These are phyloP conservation scores for Phalaenopsis hybrid DNA, from an alignment of 116 monocot species.

Conservation along the genomic window DNA sequence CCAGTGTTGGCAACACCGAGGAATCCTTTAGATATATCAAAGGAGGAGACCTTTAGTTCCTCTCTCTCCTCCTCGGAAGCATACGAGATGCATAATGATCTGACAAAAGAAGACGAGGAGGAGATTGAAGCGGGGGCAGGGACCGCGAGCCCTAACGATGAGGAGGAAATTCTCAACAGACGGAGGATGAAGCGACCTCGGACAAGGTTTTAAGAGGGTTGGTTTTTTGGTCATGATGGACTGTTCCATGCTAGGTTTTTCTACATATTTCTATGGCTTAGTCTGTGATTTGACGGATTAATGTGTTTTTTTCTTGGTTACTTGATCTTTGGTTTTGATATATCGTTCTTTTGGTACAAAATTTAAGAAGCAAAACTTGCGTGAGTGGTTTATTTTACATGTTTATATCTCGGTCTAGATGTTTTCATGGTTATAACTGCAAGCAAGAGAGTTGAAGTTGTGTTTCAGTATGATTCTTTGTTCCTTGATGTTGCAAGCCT, in stretches of 20 bases:
- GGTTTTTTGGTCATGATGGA: not conserved
- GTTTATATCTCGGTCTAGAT: not conserved
- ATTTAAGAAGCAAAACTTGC: not conserved
- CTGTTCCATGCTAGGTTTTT: not conserved
- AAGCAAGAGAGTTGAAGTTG: not conserved
- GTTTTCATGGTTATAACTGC: not conserved
- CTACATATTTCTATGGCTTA: not conserved
- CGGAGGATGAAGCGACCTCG: slow-evolving; percentile 50
- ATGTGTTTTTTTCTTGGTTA: not conserved
- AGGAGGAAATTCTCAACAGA: slow-evolving; percentile 17
- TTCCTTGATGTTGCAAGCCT: not conserved
- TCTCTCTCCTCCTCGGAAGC: slow-evolving; percentile 11
- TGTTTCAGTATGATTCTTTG: not conserved
- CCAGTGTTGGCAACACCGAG: slow-evolving; percentile 47
- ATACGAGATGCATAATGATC: not conserved
- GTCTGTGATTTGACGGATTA: not conserved
- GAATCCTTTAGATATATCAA: slow-evolving; percentile 43
- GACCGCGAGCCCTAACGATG: slow-evolving; percentile 9
- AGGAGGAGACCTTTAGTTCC: slow-evolving; percentile 20
- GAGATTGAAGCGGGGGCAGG: slow-evolving; percentile 31
- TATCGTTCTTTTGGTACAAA: not conserved
- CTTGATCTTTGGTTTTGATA: not conserved
- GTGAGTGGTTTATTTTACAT: not conserved
- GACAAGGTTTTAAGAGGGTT: slow-evolving; percentile 10
- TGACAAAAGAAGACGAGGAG: slow-evolving; percentile 63